These are phyloP conservation scores for Apophysomyces variabilis DNA, from an alignment of 371 early-diverging fungal species.

Conservation along the genomic window DNA sequence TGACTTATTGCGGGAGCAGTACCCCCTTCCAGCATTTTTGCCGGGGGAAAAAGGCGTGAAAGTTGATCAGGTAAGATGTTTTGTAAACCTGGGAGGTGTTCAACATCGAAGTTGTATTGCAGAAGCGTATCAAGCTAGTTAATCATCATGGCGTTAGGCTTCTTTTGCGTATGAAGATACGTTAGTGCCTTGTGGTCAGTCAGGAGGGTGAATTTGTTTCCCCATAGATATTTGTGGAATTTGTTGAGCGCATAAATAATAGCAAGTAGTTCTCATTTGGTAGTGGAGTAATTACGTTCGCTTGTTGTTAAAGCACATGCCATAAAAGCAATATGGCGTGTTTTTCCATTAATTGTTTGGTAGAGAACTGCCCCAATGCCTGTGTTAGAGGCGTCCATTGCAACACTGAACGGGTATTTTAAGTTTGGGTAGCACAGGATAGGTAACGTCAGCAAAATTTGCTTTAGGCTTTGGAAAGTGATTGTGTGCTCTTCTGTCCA, in stretches of 20 bases:
- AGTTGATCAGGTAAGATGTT: not conserved
- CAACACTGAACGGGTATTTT: conserved; percentile 28
- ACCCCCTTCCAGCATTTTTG: no score
- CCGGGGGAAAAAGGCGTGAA: no score
- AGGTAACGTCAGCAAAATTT: conserved; percentile 1
- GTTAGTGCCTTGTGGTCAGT: conserved; percentile 29
- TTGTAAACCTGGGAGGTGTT: not conserved
- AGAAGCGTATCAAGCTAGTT: conserved; percentile 16
- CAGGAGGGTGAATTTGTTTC: conserved; percentile 22
- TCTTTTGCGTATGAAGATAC: conserved; percentile 28
- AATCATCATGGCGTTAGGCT: conserved; percentile 27
- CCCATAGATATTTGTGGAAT: conserved; percentile 41
- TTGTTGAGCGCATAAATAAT: conserved; percentile 15
- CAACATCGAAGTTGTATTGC: not conserved
- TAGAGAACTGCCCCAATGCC: conserved; percentile 42
- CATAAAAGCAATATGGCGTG: conserved; percentile 24
- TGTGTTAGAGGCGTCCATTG: conserved; percentile 44
- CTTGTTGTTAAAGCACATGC: conserved; percentile 17
- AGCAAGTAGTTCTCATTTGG: conserved; percentile 20
- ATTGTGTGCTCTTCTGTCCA: conserved; percentile 18
- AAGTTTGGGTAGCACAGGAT: conserved; percentile 31
- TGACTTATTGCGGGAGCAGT: no score
- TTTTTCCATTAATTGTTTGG: conserved; percentile 19
- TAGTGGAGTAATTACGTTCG: conserved; percentile 21
- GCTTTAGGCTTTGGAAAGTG: conserved; percentile 19